Base-by-base conservation (phyloP, 2,329 filamentous ascomycete species). In the Pseudogymnoascus sp. region DNA sequence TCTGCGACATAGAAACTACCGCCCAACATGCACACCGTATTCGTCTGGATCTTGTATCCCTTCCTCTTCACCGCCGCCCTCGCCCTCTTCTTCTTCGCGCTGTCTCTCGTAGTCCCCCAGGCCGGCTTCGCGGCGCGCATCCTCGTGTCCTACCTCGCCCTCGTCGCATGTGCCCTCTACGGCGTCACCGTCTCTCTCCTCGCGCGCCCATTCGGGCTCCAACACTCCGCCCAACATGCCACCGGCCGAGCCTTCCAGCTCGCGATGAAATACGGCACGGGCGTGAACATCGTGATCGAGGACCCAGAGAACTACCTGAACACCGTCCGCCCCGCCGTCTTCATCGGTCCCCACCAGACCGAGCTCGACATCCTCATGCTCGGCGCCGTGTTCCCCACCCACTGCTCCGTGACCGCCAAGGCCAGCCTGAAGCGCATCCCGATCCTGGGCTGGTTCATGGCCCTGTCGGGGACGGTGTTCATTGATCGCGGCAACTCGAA, bases 321-420 rank as follows among this genome's bases (percentile, higher is more conserved):
- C 11, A 87, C 80, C 9, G 80, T 80, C 28, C 85, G 93, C 61
- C 95, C 95, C 0, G 93, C 91, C 64, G 89, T 99, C 64, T 93
- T 99, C 72, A 82, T 99, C 69, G 90, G 89, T 42, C 97, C 97
- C 77, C 95, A 99, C 78, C 95, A 99, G 82, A 91, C 90, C 21
- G 95, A 97, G 78, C 85, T 99, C 69, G 95, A 99, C 74, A 90
- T 99, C 42, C 82, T 96, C 65, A 89, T 97, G 85, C 83, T 99
- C 28, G 95, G 92, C 66, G 80, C 82, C 76, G 85, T 96, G 72
- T 97, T 97, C 78, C 95, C 95, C 59, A 87, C 86, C 71, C 92
- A 96, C 81, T 96, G 90, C 80, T 92, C 87, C 72, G 89, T 99
- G 65, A 97, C 93, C 23, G 93, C 93, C 57, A 99, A 99, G 83